Conservation (phyloP, 148 eudicot species). For the Vaccinium darrowii region DNA sequence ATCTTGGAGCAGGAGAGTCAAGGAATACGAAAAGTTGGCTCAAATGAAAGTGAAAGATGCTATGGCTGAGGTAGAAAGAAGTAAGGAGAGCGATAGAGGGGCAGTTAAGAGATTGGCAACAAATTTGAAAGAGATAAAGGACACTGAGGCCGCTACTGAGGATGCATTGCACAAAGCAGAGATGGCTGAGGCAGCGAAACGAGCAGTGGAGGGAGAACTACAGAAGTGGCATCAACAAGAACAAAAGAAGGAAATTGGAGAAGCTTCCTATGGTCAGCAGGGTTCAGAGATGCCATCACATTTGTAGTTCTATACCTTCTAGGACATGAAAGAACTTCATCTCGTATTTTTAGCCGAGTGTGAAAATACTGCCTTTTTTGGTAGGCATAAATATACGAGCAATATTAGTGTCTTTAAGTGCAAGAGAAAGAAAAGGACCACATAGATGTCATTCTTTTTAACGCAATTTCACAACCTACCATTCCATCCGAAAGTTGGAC, state of each 20-base stretch:
- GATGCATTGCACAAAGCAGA: slow-evolving; percentile 73
- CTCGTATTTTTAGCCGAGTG: background rate
- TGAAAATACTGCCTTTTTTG: background rate
- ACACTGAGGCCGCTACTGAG: slow-evolving; percentile 47
- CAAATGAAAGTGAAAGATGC: slow-evolving; percentile 58
- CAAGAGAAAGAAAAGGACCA: background rate
- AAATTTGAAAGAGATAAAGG: slow-evolving; percentile 52
- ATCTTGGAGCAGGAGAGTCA: slow-evolving; percentile 45
- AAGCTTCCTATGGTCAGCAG: background rate
- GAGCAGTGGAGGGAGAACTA: slow-evolving; percentile 57
- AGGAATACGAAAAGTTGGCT: slow-evolving; percentile 42
- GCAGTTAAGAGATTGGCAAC: slow-evolving; percentile 49
- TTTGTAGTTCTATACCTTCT: background rate
- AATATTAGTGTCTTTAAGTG: background rate
- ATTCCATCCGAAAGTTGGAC: background rate
- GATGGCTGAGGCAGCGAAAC: slow-evolving; percentile 58
- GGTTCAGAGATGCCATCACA: background rate
- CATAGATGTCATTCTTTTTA: background rate
- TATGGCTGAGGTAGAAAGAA: slow-evolving; percentile 57
- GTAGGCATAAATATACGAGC: background rate
- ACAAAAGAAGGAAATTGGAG: background rate
- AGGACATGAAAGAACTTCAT: slow-evolving; percentile 5
- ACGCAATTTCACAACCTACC: background rate
- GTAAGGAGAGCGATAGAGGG: slow-evolving; percentile 50
- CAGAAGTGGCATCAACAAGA: slow-evolving; percentile 43